These are phyloP conservation scores for Colletotrichum sp. DNA, from an alignment of 2,329 filamentous ascomycete species.

Conservation along the genomic window DNA sequence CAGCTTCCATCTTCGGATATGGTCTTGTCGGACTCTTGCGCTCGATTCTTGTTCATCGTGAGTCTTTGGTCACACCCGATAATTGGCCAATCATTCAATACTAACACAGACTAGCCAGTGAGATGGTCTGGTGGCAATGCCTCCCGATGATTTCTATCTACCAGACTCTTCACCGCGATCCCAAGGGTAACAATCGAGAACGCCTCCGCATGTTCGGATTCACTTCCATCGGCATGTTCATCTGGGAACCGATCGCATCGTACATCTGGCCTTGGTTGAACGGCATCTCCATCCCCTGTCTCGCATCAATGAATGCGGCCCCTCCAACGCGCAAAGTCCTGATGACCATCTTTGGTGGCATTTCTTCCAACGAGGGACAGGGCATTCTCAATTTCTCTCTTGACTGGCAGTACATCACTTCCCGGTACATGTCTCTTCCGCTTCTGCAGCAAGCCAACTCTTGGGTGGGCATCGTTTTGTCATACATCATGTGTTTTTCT, in stretches of 20 bases:
- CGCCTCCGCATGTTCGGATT: conserved; percentile 11
- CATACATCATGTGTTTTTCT: conserved; percentile 40
- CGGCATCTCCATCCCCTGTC: conserved; percentile 42
- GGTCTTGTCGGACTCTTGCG: conserved; percentile 10
- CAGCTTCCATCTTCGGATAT: conserved; percentile 12
- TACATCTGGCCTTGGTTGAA: conserved; percentile 20
- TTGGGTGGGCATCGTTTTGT: conserved; percentile 41
- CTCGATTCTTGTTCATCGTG: conserved; percentile 16
- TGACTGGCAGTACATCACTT: conserved; percentile 48
- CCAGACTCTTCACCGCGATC: conserved; percentile 16
- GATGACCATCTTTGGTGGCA: conserved; percentile 56
- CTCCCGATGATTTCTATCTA: conserved; percentile 20
- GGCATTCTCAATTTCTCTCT: conserved; percentile 44
- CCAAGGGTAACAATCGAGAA: conserved; percentile 2
- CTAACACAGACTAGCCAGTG: background rate
- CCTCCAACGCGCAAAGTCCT: conserved; percentile 37
- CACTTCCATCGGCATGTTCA: conserved; percentile 19
- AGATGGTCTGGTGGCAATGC: conserved; percentile 22
- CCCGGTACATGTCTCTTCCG: conserved; percentile 17
- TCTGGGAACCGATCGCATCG: conserved; percentile 16
- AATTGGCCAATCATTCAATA: rapidly evolving
- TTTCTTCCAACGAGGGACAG: conserved; percentile 39
- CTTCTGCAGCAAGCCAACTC: conserved; percentile 35
- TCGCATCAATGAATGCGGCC: conserved; percentile 31
- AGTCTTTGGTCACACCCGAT: background rate